Percentiles rank a stretch among this genome's conserved stretches.
Conservation (phyloP, 768 basidiomycete species). For the Phaffia tasmanica region DNA sequence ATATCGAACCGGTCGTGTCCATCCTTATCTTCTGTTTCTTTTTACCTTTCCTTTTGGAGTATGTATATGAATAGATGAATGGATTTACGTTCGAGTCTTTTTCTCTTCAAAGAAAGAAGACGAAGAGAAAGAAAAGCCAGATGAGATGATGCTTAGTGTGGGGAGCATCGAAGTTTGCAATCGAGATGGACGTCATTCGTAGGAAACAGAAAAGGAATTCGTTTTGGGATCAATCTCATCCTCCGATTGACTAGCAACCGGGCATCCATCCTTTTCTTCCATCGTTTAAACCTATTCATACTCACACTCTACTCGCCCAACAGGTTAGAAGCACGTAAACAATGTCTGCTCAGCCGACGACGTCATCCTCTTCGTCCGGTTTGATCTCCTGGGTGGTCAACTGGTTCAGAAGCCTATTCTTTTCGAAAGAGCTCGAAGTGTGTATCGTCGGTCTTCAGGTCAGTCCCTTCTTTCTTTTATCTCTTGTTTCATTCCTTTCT, state of each 20-base stretch:
- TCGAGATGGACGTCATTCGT: too few relatives aligned
- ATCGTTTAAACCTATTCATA: too few relatives aligned
- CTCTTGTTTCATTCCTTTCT: not conserved
- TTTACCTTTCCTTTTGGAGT: not conserved
- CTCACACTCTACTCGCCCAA: too few relatives aligned
- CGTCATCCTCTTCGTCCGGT: slow-evolving; percentile 7
- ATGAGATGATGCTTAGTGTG: too few relatives aligned
- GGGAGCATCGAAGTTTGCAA: too few relatives aligned
- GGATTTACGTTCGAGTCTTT: not conserved
- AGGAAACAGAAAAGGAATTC: too few relatives aligned
- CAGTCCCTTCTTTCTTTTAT: slow-evolving; percentile 26
- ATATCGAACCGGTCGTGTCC: not conserved
- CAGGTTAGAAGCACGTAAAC: too few relatives aligned
- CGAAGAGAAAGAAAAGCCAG: not conserved
- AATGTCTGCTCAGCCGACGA: too few relatives aligned
- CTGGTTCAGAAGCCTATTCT: slow-evolving; percentile 63
- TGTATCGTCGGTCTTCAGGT: slow-evolving; percentile 87
- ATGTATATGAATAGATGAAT: not conserved
- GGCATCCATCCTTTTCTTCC: too few relatives aligned
- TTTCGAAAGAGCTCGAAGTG: slow-evolving; percentile 75
- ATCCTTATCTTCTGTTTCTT: not conserved
- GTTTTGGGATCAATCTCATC: too few relatives aligned
- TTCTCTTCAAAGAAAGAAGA: not conserved
- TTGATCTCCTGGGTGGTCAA: slow-evolving; percentile 49
- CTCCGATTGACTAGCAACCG: too few relatives aligned